These are phyloP conservation scores for Epithele typhae DNA, from an alignment of 768 basidiomycete genomes.

Conservation along the genomic window DNA sequence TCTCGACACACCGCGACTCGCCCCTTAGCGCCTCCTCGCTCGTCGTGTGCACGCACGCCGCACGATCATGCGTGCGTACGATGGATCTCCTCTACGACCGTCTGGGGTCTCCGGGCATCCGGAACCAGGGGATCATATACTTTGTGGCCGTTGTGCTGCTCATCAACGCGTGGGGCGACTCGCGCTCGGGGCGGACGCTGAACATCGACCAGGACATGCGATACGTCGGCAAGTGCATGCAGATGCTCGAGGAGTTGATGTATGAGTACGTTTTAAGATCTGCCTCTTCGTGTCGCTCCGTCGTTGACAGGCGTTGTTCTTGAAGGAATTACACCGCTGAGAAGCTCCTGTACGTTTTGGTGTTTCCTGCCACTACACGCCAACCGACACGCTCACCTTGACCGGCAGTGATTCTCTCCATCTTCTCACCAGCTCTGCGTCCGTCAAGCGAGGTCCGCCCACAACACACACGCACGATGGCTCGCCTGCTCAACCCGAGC, in stretches of 20 bases:
- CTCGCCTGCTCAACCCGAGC: too few relatives aligned
- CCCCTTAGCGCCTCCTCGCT: conserved; percentile 48
- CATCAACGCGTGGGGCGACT: background rate
- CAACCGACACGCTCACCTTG: too few relatives aligned
- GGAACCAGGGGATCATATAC: background rate
- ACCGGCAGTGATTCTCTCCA: too few relatives aligned
- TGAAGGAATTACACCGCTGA: too few relatives aligned
- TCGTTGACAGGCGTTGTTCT: too few relatives aligned
- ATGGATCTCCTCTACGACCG: conserved; percentile 40
- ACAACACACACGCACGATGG: too few relatives aligned
- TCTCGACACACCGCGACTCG: conserved; percentile 43
- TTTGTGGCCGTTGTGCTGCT: background rate
- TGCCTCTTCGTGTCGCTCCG: too few relatives aligned
- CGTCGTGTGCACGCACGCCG: conserved; percentile 80
- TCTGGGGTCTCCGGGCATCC: background rate
- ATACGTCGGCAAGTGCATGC: background rate
- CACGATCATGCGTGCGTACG: conserved; percentile 68
- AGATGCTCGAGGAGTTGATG: background rate
- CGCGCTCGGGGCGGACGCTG: background rate
- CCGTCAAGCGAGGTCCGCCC: too few relatives aligned
- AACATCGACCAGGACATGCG: background rate
- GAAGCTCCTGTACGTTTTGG: too few relatives aligned
- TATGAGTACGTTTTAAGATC: too few relatives aligned
- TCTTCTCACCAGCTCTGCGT: too few relatives aligned
- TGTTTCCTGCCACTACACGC: too few relatives aligned